Evolutionary conservation across 805 yeast species (phyloP).

Genomic region (Nakazawaea ernobii): DNA sequence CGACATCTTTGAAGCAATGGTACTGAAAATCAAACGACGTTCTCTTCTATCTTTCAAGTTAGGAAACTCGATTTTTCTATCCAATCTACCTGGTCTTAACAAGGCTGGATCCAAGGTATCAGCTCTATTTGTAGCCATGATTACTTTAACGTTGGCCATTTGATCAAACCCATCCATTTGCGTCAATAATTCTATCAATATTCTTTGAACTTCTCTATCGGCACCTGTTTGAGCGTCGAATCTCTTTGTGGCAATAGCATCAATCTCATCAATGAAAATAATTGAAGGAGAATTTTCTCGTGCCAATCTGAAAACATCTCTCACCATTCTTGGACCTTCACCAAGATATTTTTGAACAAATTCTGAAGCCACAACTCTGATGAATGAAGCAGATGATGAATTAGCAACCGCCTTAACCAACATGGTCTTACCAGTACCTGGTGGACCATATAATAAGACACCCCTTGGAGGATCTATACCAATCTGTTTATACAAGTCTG

Average conservation of each 20-base stretch:
- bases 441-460: conserved; percentile 96
- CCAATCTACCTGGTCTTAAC: conserved; percentile 97
- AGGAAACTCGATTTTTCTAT: conserved; percentile 97
- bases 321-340: conserved; percentile 99
- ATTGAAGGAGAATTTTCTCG: conserved; percentile 96
- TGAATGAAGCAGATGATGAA: conserved; percentile 90
- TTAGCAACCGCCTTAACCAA: conserved; percentile 98
- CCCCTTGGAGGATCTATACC: conserved; percentile 99
- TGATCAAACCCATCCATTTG: conserved; percentile 99
- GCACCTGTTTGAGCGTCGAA: conserved; percentile 99
- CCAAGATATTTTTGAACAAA: conserved; percentile 97
- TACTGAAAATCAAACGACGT: conserved; percentile 91
- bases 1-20: conserved; percentile 96
- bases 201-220: conserved; percentile 98
- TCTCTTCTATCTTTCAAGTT: conserved; percentile 95
- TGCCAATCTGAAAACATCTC: conserved; percentile 96
- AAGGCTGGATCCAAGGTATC: conserved; percentile 98
- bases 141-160: conserved; percentile 89
- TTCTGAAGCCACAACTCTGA: conserved; percentile 96
- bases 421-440: conserved; percentile 99
- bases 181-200: conserved; percentile 86
- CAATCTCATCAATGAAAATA: conserved; percentile 97
- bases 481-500: conserved; percentile 91
- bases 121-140: conserved; percentile 99
- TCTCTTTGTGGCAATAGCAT: conserved; percentile 98